phyloP scores from a whole-genome alignment of 768 basidiomycete species.

The Tulasnella sp. region DNA sequence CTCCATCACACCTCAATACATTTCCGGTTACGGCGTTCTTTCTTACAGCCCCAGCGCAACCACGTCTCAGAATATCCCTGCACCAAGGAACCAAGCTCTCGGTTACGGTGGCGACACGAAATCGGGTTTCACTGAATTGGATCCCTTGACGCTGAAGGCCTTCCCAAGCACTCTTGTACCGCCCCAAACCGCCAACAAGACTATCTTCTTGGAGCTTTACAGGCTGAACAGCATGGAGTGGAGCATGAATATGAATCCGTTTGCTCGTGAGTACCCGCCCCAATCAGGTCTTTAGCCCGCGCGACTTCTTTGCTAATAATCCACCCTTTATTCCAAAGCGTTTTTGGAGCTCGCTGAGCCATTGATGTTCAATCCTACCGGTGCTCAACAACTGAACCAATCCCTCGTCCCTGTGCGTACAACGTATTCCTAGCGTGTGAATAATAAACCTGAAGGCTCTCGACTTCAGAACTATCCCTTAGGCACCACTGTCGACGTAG shows the following conservation, averaged over 20 bases:
- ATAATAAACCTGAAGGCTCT: neutral
- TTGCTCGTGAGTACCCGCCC: neutral
- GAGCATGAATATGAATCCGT: neutral
- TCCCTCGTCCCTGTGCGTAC: neutral
- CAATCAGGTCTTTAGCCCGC: neutral
- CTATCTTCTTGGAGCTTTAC: neutral
- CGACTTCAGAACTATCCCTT: neutral
- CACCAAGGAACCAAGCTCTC: neutral
- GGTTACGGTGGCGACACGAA: neutral
- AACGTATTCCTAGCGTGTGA: neutral
- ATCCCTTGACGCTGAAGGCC: conserved; percentile 3
- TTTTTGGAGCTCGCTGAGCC: neutral
- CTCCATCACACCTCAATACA: neutral
- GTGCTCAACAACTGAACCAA: neutral
- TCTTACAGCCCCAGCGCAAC: neutral
- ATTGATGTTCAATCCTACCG: neutral
- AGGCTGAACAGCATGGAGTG: neutral
- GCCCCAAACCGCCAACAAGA: neutral
- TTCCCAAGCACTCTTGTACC: neutral
- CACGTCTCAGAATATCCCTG: neutral
- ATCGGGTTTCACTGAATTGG: neutral
- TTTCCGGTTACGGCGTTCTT: conserved; percentile 13
- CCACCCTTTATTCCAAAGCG: neutral
- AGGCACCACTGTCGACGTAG: neutral
- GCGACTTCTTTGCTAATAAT: neutral